Base-by-base conservation (phyloP, 75 land plant genomes). In the Picea sitchensis region DNA sequence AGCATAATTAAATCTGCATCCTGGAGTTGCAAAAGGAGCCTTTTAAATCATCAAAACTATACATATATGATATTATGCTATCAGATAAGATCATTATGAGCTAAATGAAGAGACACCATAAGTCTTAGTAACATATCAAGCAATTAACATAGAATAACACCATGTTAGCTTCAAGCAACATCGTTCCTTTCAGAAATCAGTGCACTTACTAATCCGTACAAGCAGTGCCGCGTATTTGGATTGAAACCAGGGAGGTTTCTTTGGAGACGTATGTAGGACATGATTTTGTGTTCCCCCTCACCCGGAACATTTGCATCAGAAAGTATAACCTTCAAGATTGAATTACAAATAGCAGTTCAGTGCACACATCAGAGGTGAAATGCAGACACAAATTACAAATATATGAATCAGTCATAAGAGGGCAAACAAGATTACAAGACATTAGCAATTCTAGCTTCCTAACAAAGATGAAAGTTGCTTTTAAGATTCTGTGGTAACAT, bases 291-390 rank as follows among this genome's bases (percentile, higher is more conserved):
- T 78, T 96, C 99, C 67, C 99, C 99, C 84, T 96, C 99, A n/a
- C 99, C 99, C 80, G 98, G 98, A 80, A 93, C 98, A 87, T 96
- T 96, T 79, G 99, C 79, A 86, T 96, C 99, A 73, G 99, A 96
- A 71, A 96, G 83, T 82, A 96, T 92, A 73, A 96, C 99, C 99
- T 96, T 92, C 84, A 87, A 84, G 75, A 82, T 82, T 78, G 47
- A 67, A 90, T 41, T 84, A 80, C 80, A 83, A 61, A 81, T 64
- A 80, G 76, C 73, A 60, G 74, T 86, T 79, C 73, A 77, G 72
- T 77, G 80, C 80, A 84, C 78, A 82, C 78, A 38, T 59, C 63
- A 84, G 75, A 79, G 62, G n/a, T 34, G n/a, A 30, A 41, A 58
- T 76, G 80, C 61, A 59, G 61, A 75, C 79, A 76, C 73, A 77